phyloP scores from a whole-genome alignment of 2,329 filamentous ascomycete species.

The Botrytis squamosa region DNA sequence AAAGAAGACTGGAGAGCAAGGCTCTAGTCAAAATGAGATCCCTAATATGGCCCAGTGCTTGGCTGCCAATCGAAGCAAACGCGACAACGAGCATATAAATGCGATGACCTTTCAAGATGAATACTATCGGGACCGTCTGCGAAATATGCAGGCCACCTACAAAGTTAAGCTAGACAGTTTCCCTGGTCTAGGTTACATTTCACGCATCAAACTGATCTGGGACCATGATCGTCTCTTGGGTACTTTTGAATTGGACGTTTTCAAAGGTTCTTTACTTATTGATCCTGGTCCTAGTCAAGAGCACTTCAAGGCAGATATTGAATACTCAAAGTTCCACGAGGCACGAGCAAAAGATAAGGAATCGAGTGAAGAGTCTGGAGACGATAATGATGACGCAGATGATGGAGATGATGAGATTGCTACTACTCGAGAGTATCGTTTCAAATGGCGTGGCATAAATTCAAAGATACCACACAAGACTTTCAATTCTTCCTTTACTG shows the following conservation, averaged over 20 bases:
- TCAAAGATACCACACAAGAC: neutral
- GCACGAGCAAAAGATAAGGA: conserved; percentile 2
- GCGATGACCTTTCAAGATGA: neutral
- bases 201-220: conserved; percentile 12
- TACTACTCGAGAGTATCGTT: neutral
- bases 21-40: neutral
- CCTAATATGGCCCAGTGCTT: neutral
- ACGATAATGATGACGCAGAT: neutral
- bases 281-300: conserved; percentile 10
- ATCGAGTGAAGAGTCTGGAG: conserved; percentile 4
- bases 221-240: conserved; percentile 12
- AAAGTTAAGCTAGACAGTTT: neutral
- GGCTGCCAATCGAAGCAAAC: conserved; percentile 6
- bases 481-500: neutral
- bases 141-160: conserved; percentile 12
- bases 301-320: conserved; percentile 11
- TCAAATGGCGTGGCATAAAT: conserved; percentile 13
- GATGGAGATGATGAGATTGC: conserved; percentile 16
- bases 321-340: conserved; percentile 15
- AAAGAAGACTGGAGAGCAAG: neutral
- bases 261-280: neutral
- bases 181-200: neutral
- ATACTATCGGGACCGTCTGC: conserved; percentile 10
- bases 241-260: neutral
- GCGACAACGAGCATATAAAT: conserved; percentile 4